Conservation (phyloP, 768 basidiomycete species). For the Piloderma croceum region DNA sequence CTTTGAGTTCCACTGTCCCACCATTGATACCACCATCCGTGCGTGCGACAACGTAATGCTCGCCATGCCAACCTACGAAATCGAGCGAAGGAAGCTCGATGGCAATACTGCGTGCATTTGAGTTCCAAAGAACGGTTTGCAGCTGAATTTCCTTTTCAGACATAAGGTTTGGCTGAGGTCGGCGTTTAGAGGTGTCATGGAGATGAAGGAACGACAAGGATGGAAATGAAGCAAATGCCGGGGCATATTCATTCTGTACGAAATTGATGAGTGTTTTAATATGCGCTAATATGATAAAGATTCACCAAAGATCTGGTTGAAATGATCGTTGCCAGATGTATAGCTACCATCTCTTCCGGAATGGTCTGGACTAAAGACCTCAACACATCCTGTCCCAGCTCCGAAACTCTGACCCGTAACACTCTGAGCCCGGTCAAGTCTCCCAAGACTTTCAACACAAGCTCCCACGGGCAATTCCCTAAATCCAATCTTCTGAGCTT, state of each 20-base stretch:
- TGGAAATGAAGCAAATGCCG: conserved; percentile 40
- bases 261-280: background rate
- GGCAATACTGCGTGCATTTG: conserved; percentile 47
- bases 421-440: conserved; percentile 48
- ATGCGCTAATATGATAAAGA: conserved; percentile 1
- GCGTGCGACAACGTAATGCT: conserved; percentile 61
- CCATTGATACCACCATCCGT: conserved; percentile 7
- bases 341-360: conserved; percentile 45
- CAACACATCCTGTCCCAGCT: conserved; percentile 36
- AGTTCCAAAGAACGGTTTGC: conserved; percentile 53
- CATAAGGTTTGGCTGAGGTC: conserved; percentile 52
- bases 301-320: conserved; percentile 48
- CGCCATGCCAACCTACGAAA: conserved; percentile 70
- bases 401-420: conserved; percentile 52
- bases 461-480: conserved; percentile 62
- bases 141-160: conserved; percentile 54
- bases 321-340: conserved; percentile 46
- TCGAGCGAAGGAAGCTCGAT: conserved; percentile 46
- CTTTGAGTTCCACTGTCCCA: conserved; percentile 43
- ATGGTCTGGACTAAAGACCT: conserved; percentile 35
- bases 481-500: conserved; percentile 53
- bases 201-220: conserved; percentile 58
- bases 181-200: conserved; percentile 38
- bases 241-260: conserved; percentile 48
- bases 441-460: conserved; percentile 46